Conservation (phyloP, 768 basidiomycete species). For the Suillus sp. region DNA sequence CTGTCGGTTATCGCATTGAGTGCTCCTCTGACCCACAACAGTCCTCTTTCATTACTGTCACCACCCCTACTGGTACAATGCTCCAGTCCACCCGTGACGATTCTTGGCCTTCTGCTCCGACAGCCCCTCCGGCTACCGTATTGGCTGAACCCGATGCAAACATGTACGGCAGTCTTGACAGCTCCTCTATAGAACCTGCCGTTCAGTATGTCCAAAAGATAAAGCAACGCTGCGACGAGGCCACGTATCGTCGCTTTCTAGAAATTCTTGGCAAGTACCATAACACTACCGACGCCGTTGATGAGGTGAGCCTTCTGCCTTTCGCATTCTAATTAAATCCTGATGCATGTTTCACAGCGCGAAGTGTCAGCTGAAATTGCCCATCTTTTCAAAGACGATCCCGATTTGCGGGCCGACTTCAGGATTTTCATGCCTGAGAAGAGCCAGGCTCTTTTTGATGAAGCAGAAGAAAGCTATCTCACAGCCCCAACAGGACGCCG, state of each 20-base stretch:
- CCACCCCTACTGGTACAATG: slow-evolving; percentile 69
- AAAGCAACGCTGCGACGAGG: slow-evolving; percentile 89
- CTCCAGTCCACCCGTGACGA: slow-evolving; percentile 55
- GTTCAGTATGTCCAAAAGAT: slow-evolving; percentile 97
- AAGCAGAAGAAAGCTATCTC: slow-evolving; percentile 36
- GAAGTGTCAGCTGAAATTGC: slow-evolving; percentile 73
- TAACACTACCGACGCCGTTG: slow-evolving; percentile 57
- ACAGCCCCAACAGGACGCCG: slow-evolving; percentile 31
- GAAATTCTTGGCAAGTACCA: slow-evolving; percentile 73
- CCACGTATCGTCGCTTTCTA: slow-evolving; percentile 80
- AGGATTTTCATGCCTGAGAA: slow-evolving; percentile 73
- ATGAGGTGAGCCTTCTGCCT: slow-evolving; percentile 47
- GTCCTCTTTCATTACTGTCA: slow-evolving; percentile 70
- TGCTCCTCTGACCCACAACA: slow-evolving; percentile 67
- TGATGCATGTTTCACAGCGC: slow-evolving; percentile 41
- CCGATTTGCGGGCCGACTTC: slow-evolving; percentile 74
- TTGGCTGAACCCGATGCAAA: slow-evolving; percentile 22
- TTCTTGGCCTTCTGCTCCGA: slow-evolving; percentile 39
- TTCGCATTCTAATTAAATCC: slow-evolving; percentile 5
- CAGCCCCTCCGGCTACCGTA: slow-evolving; percentile 12
- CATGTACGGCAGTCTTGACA: slow-evolving; percentile 37
- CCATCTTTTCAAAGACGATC: slow-evolving; percentile 71
- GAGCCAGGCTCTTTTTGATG: slow-evolving; percentile 51
- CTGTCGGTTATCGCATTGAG: slow-evolving; percentile 92
- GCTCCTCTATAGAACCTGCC: slow-evolving; percentile 68